A percentile compares a stretch with the other conserved stretches of the same genome.
phyloP scores from a whole-genome alignment of 495 filamentous ascomycete genomes.

The Penicillium diatomitis region DNA sequence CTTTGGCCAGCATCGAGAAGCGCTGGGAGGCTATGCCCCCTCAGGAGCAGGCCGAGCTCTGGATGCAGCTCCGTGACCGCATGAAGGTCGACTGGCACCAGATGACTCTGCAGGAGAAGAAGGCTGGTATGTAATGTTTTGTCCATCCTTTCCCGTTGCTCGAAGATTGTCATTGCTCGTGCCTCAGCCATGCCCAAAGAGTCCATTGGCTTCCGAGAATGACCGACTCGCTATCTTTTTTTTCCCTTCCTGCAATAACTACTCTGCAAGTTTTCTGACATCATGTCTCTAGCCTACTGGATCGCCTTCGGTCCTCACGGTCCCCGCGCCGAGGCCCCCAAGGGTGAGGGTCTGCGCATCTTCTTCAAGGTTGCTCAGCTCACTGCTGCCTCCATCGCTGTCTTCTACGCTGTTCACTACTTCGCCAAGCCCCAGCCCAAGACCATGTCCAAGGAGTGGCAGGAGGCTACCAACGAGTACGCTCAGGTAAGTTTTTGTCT shows the following conservation, averaged over 20 bases:
- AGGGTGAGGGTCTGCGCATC: conserved; percentile 73
- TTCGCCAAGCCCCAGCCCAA: conserved; percentile 60
- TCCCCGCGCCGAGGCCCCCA: conserved; percentile 69
- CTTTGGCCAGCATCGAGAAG: conserved; percentile 97
- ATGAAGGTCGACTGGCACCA: conserved; percentile 98
- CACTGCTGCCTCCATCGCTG: conserved; percentile 44
- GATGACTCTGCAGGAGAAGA: conserved; percentile 93
- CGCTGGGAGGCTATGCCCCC: conserved; percentile 95
- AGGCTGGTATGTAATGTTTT: conserved; percentile 72
- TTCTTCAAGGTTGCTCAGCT: conserved; percentile 59
- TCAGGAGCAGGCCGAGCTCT: conserved; percentile 97
- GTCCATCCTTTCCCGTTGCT: too few species aligned
- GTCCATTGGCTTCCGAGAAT: too few species aligned
- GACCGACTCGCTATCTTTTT: too few species aligned
- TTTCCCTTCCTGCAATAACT: too few species aligned
- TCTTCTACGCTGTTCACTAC: conserved; percentile 57
- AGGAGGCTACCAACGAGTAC: conserved; percentile 87
- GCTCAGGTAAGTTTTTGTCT: conserved; percentile 55
- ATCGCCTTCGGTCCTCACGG: conserved; percentile 96
- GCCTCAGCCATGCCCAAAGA: too few species aligned
- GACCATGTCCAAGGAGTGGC: conserved; percentile 93
- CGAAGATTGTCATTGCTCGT: too few species aligned
- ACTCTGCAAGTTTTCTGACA: too few species aligned
- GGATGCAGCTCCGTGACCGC: conserved; percentile 94
- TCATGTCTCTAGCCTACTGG: conserved; percentile 70